phyloP scores from a whole-genome alignment of 345 rosid genomes.

The Murraya koenigii region DNA sequence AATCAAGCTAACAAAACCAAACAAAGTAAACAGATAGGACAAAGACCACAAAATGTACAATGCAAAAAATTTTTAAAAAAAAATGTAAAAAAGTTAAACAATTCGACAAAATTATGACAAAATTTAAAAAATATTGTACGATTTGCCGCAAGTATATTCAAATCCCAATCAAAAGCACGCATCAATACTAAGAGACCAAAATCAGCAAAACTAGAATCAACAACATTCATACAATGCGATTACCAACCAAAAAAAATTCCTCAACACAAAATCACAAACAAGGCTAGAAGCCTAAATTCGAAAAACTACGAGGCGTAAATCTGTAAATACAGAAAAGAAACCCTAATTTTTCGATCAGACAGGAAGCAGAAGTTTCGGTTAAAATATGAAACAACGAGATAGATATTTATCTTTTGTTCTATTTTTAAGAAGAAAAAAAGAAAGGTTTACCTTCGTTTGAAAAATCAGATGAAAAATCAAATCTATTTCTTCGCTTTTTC shows the following conservation, averaged over 20 bases:
- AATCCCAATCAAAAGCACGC: no score
- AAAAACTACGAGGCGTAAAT: background rate
- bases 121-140: no score
- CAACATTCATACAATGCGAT: background rate
- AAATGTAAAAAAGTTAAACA: background rate
- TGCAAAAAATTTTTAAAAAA: background rate
- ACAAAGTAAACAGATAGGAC: background rate
- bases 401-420: background rate
- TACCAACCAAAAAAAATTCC: background rate
- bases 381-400: background rate
- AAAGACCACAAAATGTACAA: background rate
- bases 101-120: no score
- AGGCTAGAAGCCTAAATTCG: background rate
- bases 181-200: no score
- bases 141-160: no score
- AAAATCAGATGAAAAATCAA: slow-evolving; percentile 7
- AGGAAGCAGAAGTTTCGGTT: background rate
- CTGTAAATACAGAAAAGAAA: background rate
- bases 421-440: background rate
- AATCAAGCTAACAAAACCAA: background rate
- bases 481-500: slow-evolving; percentile 1
- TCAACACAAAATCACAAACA: no score
- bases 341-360: background rate
- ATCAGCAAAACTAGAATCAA: no score
- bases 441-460: background rate